Base-by-base conservation (phyloP, 345 rosid genomes). In the Theobroma cacao region DNA sequence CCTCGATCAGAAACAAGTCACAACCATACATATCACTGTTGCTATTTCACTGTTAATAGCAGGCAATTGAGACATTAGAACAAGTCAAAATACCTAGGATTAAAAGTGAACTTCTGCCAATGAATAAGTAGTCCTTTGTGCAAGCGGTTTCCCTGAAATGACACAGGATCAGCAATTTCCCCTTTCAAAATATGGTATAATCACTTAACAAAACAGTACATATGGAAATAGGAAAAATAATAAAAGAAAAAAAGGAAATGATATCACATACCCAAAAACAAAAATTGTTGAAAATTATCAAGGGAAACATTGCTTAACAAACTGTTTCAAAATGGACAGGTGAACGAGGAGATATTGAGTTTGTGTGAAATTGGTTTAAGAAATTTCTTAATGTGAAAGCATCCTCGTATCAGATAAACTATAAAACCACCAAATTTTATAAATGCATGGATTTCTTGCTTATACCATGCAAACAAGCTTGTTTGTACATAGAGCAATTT, bases 91-190 rank as follows among this genome's bases (percentile, higher is more conserved):
- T 85, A 92, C 98, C 99, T 96, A 77, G 98, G 98, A 87, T 94
- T 96, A 88, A 94, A 91, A 36, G 95, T 91, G 88, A 94, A 94
- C 86, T 91, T 96, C 88, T 94, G 95, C 98, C 98, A 91, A 85
- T 94, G 98, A 84, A 83, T 96, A 84, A 94, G 84, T 77, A 97
- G 89, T 81, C 91, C 94, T 85, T 91, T 93, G 79, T 93, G 89
- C 75, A 94, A 84, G 84, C 93, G 89, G 45, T 89, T 92, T 81
- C 99, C 98, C 98, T 94, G 78, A 30, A 84, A 85, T 28, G 81
- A 78, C 7, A 31, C 26, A 82, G 58, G 28, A 34, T 24, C 12
- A 79, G 48, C 34, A 62, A 47, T 59, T 30, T 70, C n/a, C 14
- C 43, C 67, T 59, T 45, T 26, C 63, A 34, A 24, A 65, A 45